Percentiles rank a stretch among this genome's conserved stretches.
Evolutionary conservation across 2,329 filamentous ascomycete genomes (phyloP).

Genomic region (Fusarium citri): DNA sequence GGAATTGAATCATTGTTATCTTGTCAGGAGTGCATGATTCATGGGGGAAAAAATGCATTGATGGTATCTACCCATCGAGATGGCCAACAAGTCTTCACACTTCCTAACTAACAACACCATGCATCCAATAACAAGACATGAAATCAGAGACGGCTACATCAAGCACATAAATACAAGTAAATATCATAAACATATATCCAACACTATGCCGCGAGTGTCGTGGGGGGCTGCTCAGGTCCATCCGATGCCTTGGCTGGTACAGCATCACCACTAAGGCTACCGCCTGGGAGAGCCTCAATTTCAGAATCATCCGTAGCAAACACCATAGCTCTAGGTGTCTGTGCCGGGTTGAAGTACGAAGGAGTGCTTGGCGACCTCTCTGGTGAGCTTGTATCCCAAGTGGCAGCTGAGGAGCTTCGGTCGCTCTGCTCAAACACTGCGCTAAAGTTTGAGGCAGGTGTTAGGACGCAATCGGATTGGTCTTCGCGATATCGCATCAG

Average conservation of each 20-base stretch:
- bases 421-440: constrained; percentile 35
- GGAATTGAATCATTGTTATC: too few relatives aligned
- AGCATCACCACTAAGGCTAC: background rate
- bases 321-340: constrained; percentile 47
- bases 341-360: constrained; percentile 40
- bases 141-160: too few relatives aligned
- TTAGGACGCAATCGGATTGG: background rate
- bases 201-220: background rate
- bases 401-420: constrained; percentile 26
- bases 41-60: background rate
- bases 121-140: background rate
- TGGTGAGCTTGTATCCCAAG: constrained; percentile 19
- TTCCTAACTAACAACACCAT: background rate
- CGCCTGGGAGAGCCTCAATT: constrained; percentile 4
- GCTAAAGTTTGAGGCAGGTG: constrained; percentile 1
- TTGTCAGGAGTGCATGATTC: background rate
- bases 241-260: background rate
- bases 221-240: background rate
- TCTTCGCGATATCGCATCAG: constrained; percentile 4
- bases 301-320: constrained; percentile 11
- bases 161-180: too few relatives aligned
- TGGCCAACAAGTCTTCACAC: background rate
- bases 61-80: background rate
- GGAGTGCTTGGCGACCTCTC: constrained; percentile 34
- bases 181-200: background rate